Conservation (phyloP, 2,329 filamentous ascomycete genomes). For the Trichoderma oligosporum region DNA sequence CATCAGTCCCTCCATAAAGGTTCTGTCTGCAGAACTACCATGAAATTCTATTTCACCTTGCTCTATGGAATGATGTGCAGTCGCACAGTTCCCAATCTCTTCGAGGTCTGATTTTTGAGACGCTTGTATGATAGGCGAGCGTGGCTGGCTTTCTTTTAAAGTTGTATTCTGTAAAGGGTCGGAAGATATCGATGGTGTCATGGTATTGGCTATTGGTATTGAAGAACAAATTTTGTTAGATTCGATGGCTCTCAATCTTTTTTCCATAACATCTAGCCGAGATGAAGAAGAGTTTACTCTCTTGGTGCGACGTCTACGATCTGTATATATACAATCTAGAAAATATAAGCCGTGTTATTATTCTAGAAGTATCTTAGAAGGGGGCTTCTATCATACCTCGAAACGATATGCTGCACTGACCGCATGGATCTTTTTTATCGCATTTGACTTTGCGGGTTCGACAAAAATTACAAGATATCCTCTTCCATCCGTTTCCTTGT, state of each 20-base stretch:
- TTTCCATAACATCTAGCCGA: neutral
- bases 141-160: neutral
- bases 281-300: neutral
- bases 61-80: neutral
- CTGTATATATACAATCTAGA: neutral
- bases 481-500: neutral
- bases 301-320: neutral
- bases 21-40: neutral
- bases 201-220: neutral
- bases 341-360: neutral
- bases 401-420: slow-evolving; percentile 5
- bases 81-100: neutral
- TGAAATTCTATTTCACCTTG: slow-evolving; percentile 7
- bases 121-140: neutral
- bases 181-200: neutral
- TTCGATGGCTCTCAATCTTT: neutral
- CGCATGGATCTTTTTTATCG: neutral
- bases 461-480: neutral
- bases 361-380: neutral
- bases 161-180: neutral
- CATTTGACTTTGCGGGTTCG: neutral
- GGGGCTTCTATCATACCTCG: neutral
- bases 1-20: slow-evolving; percentile 2
- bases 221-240: neutral
- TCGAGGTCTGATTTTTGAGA: neutral